Evolutionary conservation across 78 protist species (phyloP).

Genomic region (Dictyostelium intermedium): DNA sequence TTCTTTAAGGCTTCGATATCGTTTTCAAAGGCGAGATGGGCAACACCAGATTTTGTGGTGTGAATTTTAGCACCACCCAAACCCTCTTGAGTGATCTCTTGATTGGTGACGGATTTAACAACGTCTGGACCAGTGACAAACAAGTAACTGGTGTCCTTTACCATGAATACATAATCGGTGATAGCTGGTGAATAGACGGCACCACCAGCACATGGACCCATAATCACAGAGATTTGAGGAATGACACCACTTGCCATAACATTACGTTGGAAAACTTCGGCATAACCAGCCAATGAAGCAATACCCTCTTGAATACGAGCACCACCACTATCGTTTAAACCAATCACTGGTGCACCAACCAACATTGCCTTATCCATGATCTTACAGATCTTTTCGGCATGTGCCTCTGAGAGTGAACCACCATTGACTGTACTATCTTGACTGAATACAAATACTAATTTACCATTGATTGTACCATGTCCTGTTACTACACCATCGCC

Average conservation of each 20-base stretch:
- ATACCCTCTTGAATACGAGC: conserved; percentile 99
- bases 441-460: conserved; percentile 95
- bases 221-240: conserved; percentile 96
- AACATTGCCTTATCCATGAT: conserved; percentile 98
- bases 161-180: conserved; percentile 98
- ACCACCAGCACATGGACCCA: conserved; percentile 99
- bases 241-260: conserved; percentile 97
- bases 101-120: conserved; percentile 94
- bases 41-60: conserved; percentile 93
- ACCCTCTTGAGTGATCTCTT: conserved; percentile 94
- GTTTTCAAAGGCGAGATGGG: conserved; percentile 92
- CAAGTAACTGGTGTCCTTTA: conserved; percentile 92
- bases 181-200: conserved; percentile 99
- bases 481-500: conserved; percentile 99
- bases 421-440: conserved; percentile 99
- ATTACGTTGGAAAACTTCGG: conserved; percentile 96
- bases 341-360: conserved; percentile 98
- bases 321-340: conserved; percentile 98
- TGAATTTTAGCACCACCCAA: conserved; percentile 97
- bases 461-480: conserved; percentile 95
- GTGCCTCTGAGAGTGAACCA: conserved; percentile 96
- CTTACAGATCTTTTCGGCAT: conserved; percentile 98
- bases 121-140: conserved; percentile 99
- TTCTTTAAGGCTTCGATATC: conserved; percentile 92
- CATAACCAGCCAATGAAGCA: conserved; percentile 97